These are phyloP conservation scores for Ceratocystiopsis sp. DNA, from an alignment of 2,329 filamentous ascomycete species.

Conservation along the genomic window DNA sequence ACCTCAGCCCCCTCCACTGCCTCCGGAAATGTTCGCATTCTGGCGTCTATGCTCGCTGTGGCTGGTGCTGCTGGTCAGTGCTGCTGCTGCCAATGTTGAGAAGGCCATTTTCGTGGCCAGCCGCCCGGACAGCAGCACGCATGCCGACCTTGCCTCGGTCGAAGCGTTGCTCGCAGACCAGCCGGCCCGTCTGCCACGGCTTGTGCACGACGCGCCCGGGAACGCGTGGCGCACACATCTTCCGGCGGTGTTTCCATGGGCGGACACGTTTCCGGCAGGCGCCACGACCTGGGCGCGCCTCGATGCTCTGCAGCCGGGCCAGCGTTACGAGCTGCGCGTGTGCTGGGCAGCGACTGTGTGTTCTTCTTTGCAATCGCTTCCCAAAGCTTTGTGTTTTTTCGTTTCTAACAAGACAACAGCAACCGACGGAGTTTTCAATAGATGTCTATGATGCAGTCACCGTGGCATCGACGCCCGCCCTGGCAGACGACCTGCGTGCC, in stretches of 20 bases:
- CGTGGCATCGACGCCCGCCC: slow-evolving; percentile 42
- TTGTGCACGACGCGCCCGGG: slow-evolving; percentile 1
- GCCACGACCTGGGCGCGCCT: slow-evolving; percentile 70
- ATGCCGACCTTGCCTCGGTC: slow-evolving; percentile 45
- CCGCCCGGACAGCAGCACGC: slow-evolving; percentile 23
- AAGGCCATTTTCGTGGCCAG: slow-evolving; percentile 67
- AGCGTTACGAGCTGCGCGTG: slow-evolving; percentile 77
- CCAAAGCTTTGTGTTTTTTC: not conserved
- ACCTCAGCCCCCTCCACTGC: too few species aligned
- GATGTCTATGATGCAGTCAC: slow-evolving; percentile 43
- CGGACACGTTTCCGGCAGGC: slow-evolving; percentile 33
- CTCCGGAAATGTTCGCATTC: not conserved
- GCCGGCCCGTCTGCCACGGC: slow-evolving; percentile 1
- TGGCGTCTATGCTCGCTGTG: not conserved
- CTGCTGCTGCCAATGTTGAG: slow-evolving; percentile 57
- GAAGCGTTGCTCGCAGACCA: slow-evolving; percentile 3
- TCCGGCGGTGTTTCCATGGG: slow-evolving; percentile 48
- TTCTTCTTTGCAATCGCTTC: too few species aligned
- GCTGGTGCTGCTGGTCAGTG: slow-evolving; percentile 8
- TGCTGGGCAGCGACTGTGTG: slow-evolving; percentile 84
- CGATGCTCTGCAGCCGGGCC: slow-evolving; percentile 47
- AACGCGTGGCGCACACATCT: slow-evolving; percentile 43
- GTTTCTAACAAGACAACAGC: slow-evolving; percentile 29
- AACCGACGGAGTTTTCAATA: slow-evolving; percentile 69
- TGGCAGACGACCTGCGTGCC: slow-evolving; percentile 46